Percentiles rank a stretch among this genome's conserved stretches.
These are phyloP conservation scores for Mycena galopus DNA, from an alignment of 768 basidiomycete species.

Conservation along the genomic window DNA sequence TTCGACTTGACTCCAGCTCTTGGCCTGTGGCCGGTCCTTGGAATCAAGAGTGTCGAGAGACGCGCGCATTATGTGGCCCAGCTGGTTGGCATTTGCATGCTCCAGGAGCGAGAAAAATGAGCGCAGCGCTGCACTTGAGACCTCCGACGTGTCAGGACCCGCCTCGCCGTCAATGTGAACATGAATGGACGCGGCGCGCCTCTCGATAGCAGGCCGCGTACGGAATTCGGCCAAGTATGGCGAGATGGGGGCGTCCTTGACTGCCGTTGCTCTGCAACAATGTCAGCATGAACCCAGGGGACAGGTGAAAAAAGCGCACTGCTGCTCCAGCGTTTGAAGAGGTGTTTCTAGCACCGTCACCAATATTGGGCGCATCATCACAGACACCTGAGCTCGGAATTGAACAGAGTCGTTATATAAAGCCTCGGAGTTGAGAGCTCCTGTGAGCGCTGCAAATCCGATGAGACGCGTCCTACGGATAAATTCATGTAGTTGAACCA, in stretches of 20 bases:
- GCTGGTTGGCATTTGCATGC: slow-evolving; percentile 83
- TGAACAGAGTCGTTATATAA: slow-evolving; percentile 79
- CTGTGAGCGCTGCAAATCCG: slow-evolving; percentile 86
- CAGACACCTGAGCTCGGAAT: slow-evolving; percentile 78
- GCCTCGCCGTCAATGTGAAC: slow-evolving; percentile 90
- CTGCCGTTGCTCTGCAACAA: slow-evolving; percentile 62
- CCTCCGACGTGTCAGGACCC: slow-evolving; percentile 81
- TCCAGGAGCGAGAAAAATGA: slow-evolving; percentile 78
- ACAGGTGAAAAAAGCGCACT: slow-evolving; percentile 62
- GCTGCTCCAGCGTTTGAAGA: slow-evolving; percentile 70
- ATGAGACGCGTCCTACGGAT: slow-evolving; percentile 81
- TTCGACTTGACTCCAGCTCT: slow-evolving; percentile 72
- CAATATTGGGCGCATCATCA: slow-evolving; percentile 80
- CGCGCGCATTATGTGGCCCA: slow-evolving; percentile 79
- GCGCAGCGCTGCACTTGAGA: slow-evolving; percentile 79
- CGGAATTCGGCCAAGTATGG: slow-evolving; percentile 89
- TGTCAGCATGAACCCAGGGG: slow-evolving; percentile 24
- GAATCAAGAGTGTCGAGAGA: slow-evolving; percentile 75
- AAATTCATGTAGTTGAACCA: slow-evolving; percentile 19
- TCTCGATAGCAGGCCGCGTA: slow-evolving; percentile 80
- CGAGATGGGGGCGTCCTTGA: slow-evolving; percentile 80
- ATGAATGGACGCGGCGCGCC: slow-evolving; percentile 91
- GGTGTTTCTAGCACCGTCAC: slow-evolving; percentile 75
- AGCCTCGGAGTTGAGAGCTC: slow-evolving; percentile 87
- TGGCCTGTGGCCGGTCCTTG: slow-evolving; percentile 33